These are phyloP conservation scores for Phlebiopsis flavidoalba DNA, from an alignment of 768 basidiomycete species.

Conservation along the genomic window DNA sequence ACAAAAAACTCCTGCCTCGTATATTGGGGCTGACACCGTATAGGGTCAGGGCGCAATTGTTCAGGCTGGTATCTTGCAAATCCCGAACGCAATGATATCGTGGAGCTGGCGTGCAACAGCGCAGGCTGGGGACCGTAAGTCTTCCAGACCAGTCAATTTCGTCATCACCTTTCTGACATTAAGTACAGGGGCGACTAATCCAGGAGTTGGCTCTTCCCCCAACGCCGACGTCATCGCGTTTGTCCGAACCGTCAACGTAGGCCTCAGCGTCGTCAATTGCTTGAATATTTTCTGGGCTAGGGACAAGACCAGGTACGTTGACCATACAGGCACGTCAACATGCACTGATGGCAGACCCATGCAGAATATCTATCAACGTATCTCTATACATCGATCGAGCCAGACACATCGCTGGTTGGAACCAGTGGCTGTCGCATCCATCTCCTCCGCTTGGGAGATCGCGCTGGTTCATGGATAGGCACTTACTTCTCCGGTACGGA, in stretches of 20 bases:
- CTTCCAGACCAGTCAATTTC: background rate
- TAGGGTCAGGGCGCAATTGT: too few relatives aligned
- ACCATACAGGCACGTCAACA: background rate
- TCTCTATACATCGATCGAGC: background rate
- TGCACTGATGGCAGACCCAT: background rate
- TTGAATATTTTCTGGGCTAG: slow-evolving; percentile 3
- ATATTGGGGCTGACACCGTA: background rate
- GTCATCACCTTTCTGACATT: background rate
- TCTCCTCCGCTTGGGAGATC: background rate
- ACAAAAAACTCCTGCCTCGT: background rate
- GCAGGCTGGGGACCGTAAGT: background rate
- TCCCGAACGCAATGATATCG: background rate
- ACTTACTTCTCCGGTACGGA: background rate
- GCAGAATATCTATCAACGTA: background rate
- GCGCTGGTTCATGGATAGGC: background rate
- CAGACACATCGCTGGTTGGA: background rate
- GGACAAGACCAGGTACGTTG: slow-evolving; percentile 3
- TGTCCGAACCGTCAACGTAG: background rate
- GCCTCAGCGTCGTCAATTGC: background rate
- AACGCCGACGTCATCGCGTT: slow-evolving; percentile 4
- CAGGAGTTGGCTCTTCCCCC: background rate
- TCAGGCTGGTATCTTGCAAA: background rate
- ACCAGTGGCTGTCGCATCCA: background rate
- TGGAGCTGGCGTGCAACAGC: background rate
- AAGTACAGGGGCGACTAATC: background rate